Base-by-base conservation (phyloP, 352 stramenopile genomes). In the Achlya hypogyna region DNA sequence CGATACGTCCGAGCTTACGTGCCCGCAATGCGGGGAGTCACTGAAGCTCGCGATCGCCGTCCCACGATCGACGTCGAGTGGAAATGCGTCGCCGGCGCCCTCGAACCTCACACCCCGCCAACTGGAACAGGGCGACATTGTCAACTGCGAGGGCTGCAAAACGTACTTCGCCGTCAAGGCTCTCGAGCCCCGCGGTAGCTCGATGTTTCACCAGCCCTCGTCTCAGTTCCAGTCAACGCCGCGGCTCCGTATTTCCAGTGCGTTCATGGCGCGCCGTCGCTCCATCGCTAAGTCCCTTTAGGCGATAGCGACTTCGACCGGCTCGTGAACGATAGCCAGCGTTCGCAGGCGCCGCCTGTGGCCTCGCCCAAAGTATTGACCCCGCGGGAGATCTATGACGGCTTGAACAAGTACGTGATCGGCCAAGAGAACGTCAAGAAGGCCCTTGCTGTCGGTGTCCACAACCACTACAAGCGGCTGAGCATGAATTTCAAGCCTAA, bases 391-490 rank as follows among this genome's bases (percentile, higher is more conserved):
- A 97, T 99, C 74, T 97, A 94, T 70, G 80, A 96, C 16, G 90
- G 91, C 0, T 74, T 99, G 27, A 94, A 98, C 74, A 87, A 98
- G 76, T 98, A 98, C 70, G 96, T 99, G 0, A 98, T 98, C 73
- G 96, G 96, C 18, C 96, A 99, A 79, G 82, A 96, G 18, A 91
- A 96, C 63, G 96, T 98, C 32, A 99, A 99, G 78, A 92, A 97
- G 67, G 96, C 94, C 31, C 75, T 99, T 12, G 89, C 81, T 12
- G 96, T 99, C 28, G 95, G 92, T 51, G 94, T 99, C 42, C 89
- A 98, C 78, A 99, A 99, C 80, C 96, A 99, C 81, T 99, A 98
- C 91, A 98, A 98, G 74, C 82, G 95, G 0, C 83, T 98, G 16
- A 78, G 77, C 34, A 64, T 64, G 54, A 45, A 64, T n/a, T 45